phyloP scores from a whole-genome alignment of 2,329 filamentous ascomycete species.

The Rhinocladiella similis region DNA sequence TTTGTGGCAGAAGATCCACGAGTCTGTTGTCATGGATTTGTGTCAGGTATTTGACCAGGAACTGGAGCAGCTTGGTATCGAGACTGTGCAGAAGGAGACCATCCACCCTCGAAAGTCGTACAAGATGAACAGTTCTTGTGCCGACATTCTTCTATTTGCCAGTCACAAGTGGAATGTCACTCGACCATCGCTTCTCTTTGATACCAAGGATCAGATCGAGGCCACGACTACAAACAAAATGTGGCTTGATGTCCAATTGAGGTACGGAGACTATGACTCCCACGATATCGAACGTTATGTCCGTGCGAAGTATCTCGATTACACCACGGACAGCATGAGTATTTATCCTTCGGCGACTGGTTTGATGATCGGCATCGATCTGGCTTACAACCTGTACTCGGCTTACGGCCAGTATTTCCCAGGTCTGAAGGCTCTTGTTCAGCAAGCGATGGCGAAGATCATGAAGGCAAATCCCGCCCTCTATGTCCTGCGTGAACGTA shows the following conservation, averaged over 20 bases:
- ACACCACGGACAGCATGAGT: conserved; percentile 97
- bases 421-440: conserved; percentile 88
- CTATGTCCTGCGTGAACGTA: conserved; percentile 95
- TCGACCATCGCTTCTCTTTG: conserved; percentile 85
- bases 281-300: conserved; percentile 98
- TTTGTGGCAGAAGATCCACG: conserved; percentile 99
- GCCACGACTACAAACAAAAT: conserved; percentile 97
- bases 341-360: conserved; percentile 97
- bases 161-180: conserved; percentile 99
- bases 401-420: conserved; percentile 99
- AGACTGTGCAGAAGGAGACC: conserved; percentile 97
- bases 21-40: conserved; percentile 97
- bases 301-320: conserved; percentile 96
- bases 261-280: conserved; percentile 97
- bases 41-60: conserved; percentile 99
- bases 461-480: conserved; percentile 99
- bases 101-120: conserved; percentile 99
- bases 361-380: conserved; percentile 95
- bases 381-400: conserved; percentile 97
- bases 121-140: conserved; percentile 99
- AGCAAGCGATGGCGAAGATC: conserved; percentile 99
- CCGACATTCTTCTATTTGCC: conserved; percentile 93
- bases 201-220: conserved; percentile 94
- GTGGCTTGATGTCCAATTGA: conserved; percentile 95
- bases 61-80: conserved; percentile 89